phyloP scores from a whole-genome alignment of 768 basidiomycete species.

The Sarcomyxa edulis region DNA sequence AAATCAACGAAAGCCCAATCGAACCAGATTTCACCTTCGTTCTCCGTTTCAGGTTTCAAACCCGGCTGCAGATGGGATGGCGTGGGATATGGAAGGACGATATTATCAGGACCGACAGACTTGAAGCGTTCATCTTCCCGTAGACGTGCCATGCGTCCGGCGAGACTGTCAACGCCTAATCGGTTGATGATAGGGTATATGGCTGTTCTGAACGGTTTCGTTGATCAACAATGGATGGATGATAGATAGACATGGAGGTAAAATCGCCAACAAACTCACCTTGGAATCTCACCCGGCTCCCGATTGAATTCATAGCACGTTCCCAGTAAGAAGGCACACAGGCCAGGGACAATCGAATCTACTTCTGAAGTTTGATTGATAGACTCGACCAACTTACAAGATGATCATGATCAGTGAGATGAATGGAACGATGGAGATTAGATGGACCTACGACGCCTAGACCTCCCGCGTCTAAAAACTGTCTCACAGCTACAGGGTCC shows the following conservation, averaged over 20 bases:
- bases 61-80: slow-evolving; percentile 25
- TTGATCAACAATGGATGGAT: slow-evolving; percentile 5
- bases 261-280: slow-evolving; percentile 39
- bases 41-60: slow-evolving; percentile 34
- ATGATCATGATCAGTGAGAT: slow-evolving; percentile 4
- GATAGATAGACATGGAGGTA: slow-evolving; percentile 1
- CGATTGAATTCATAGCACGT: slow-evolving; percentile 96
- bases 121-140: slow-evolving; percentile 94
- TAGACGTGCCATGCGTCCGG: slow-evolving; percentile 79
- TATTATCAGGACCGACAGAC: slow-evolving; percentile 77
- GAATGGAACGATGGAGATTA: neutral
- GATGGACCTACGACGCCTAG: slow-evolving; percentile 83
- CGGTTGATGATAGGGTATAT: slow-evolving; percentile 88
- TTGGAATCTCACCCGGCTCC: slow-evolving; percentile 92
- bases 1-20: slow-evolving; percentile 99
- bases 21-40: slow-evolving; percentile 91
- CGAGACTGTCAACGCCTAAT: slow-evolving; percentile 84
- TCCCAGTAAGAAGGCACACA: slow-evolving; percentile 89
- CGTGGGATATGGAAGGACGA: slow-evolving; percentile 56
- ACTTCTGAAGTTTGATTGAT: slow-evolving; percentile 86
- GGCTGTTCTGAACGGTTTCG: slow-evolving; percentile 47
- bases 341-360: slow-evolving; percentile 82
- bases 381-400: slow-evolving; percentile 80
- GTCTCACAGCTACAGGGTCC: slow-evolving; percentile 80
- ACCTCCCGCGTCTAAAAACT: slow-evolving; percentile 88